These are phyloP conservation scores for Lactifluus subvellereus DNA, from an alignment of 768 basidiomycete genomes.

Conservation along the genomic window DNA sequence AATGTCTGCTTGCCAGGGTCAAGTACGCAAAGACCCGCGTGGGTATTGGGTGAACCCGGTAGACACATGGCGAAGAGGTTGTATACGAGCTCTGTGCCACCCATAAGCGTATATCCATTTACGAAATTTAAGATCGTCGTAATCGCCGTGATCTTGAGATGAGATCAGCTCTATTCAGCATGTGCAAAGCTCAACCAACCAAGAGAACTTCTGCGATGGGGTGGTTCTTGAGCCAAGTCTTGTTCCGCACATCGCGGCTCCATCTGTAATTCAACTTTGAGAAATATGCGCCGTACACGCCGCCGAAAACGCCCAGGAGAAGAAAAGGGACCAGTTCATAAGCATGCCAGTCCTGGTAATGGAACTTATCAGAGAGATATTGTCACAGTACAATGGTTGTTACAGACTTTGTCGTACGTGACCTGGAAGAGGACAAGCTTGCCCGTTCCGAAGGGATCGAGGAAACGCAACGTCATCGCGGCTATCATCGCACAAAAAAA, in stretches of 20 bases:
- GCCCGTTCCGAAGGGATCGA: conserved; percentile 94
- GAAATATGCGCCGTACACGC: conserved; percentile 90
- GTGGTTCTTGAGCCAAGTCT: conserved; percentile 73
- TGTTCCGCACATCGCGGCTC: conserved; percentile 75
- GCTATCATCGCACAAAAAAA: conserved; percentile 99
- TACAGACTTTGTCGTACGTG: conserved; percentile 70
- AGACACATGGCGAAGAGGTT: conserved; percentile 86
- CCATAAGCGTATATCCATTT: conserved; percentile 89
- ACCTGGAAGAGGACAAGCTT: conserved; percentile 92
- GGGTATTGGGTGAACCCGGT: conserved; percentile 45
- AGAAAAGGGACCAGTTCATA: conserved; percentile 84
- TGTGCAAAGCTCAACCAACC: conserved; percentile 39
- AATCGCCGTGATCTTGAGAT: conserved; percentile 60
- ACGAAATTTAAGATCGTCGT: conserved; percentile 78
- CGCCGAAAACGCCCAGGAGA: conserved; percentile 85
- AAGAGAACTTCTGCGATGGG: conserved; percentile 80
- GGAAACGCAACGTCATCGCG: conserved; percentile 85
- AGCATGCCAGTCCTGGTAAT: conserved; percentile 79
- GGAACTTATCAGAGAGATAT: background rate
- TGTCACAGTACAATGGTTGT: background rate
- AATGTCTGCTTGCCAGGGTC: conserved; percentile 53
- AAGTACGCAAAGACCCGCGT: conserved; percentile 65
- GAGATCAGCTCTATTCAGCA: background rate
- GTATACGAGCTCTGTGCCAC: conserved; percentile 92
- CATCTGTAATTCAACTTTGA: conserved; percentile 88